Conservation (phyloP, 805 yeast genomes). For the Saturnispora sekii region DNA sequence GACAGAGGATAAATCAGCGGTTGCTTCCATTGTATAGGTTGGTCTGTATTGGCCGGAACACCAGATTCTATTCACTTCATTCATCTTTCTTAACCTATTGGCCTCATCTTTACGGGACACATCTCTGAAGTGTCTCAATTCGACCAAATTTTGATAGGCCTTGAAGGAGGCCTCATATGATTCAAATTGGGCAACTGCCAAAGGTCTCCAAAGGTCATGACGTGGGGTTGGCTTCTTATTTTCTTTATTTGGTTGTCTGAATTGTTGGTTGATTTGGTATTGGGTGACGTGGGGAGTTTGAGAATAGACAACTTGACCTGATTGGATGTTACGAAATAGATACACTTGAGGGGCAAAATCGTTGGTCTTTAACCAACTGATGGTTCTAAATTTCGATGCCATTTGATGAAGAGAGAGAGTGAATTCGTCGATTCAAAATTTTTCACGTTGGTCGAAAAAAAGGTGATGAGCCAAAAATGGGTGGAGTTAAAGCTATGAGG, state of each 20-base stretch:
- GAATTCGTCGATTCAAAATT: neutral
- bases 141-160: slow-evolving; percentile 65
- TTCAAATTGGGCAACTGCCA: slow-evolving; percentile 71
- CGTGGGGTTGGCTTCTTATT: slow-evolving; percentile 73
- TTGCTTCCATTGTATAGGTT: slow-evolving; percentile 82
- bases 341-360: slow-evolving; percentile 76
- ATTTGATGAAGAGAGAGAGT: slow-evolving; percentile 12
- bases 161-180: slow-evolving; percentile 55
- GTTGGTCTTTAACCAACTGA: slow-evolving; percentile 47
- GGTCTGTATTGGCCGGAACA: slow-evolving; percentile 83
- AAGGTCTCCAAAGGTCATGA: slow-evolving; percentile 81
- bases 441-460: neutral
- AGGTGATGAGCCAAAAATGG: neutral
- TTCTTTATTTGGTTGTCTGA: slow-evolving; percentile 81
- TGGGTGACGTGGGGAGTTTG: slow-evolving; percentile 57
- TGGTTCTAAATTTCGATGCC: slow-evolving; percentile 39
- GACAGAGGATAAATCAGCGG: slow-evolving; percentile 67
- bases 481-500: neutral
- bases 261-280: slow-evolving; percentile 58
- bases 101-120: slow-evolving; percentile 49
- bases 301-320: slow-evolving; percentile 84
- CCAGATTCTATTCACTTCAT: slow-evolving; percentile 77
- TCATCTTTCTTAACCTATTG: slow-evolving; percentile 57
- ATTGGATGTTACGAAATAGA: slow-evolving; percentile 73
- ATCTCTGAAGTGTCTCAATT: slow-evolving; percentile 68